Evolutionary conservation across 2,329 filamentous ascomycete species (phyloP), one percentile per base, ranked within the genome.

Genomic region (Cladosporium phlei): DNA sequence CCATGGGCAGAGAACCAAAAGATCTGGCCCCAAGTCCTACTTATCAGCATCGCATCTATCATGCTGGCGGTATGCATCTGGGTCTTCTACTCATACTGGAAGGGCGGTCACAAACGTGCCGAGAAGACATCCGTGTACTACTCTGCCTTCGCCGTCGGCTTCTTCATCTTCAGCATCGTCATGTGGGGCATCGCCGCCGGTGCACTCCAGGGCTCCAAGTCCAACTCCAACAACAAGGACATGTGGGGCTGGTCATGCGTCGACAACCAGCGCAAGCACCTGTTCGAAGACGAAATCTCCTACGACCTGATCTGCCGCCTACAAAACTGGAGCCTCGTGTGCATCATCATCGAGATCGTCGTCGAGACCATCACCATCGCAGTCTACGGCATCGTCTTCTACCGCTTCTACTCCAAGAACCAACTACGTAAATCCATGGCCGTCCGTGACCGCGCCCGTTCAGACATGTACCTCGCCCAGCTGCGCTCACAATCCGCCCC

Each of bases 241-340:
- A 80, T 98, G 68, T 98, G 93, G 93, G 90, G 91, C 50, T 98
- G 93, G 93, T 82, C 88, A n/a, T 98, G 93, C 67, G 85, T 90
- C 48, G 79, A 95, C 60, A 97, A 96, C 67, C 81, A 83, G 55
- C 83, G 62, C 24, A 73, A 83, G 46, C 70, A 88, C 40, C 72
- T 95, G 44, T 97, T 91, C 66, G 65, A 80, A 52, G 75, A 90
- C 47, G 83, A 93, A 59, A 79, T 98, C 58, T 77, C 93, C 69
- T 98, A 97, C 69, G 81, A 81, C 20, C 83, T 98, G 40, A 78
- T 97, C 56, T 98, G 93, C 74, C 85, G 91, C 59, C 80, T 98
- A 60, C 71, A 96, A 80, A 93, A 95, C 72, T 98, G 93, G 93
- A 79, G 85, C 30, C 77, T 98, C 53, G 86, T 98, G 65, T 98